Evolutionary conservation across 192 early-diverging fungal species (phyloP).

Genomic region (Umbelopsis vinacea): DNA sequence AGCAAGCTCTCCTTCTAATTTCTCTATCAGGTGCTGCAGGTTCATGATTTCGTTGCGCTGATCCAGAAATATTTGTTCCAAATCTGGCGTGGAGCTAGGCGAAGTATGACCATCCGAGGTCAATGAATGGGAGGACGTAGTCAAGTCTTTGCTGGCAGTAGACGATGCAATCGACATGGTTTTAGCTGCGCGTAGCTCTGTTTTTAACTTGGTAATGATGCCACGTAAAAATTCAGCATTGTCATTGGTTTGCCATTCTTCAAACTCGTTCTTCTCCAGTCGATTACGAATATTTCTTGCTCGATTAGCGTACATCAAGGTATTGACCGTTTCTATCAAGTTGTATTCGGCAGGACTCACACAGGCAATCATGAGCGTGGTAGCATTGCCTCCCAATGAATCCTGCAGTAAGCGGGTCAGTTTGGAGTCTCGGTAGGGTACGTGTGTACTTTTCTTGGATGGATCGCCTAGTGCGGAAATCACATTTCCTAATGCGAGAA

Average conservation of each 20-base stretch:
- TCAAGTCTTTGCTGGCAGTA: constrained; percentile 31
- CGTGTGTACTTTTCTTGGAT: constrained; percentile 64
- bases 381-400: constrained; percentile 92
- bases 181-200: constrained; percentile 54
- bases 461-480: constrained; percentile 95
- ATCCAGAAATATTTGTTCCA: constrained; percentile 28
- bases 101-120: constrained; percentile 5
- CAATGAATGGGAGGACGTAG: constrained; percentile 14
- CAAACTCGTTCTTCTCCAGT: constrained; percentile 71
- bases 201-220: constrained; percentile 65
- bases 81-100: constrained; percentile 21
- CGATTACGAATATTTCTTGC: constrained; percentile 96
- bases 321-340: constrained; percentile 91
- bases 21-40: constrained; percentile 30
- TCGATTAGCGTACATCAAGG: constrained; percentile 94
- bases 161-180: not conserved
- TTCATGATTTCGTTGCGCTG: constrained; percentile 29
- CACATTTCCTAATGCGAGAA: constrained; percentile 96
- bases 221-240: constrained; percentile 69
- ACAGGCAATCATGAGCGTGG: constrained; percentile 96
- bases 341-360: constrained; percentile 87
- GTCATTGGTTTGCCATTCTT: constrained; percentile 67
- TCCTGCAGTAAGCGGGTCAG: constrained; percentile 96
- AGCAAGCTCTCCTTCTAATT: constrained; percentile 35
- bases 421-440: constrained; percentile 98